Evolutionary conservation across 257 asterid genomes (phyloP).

Genomic region (Osmanthus fragrans): DNA sequence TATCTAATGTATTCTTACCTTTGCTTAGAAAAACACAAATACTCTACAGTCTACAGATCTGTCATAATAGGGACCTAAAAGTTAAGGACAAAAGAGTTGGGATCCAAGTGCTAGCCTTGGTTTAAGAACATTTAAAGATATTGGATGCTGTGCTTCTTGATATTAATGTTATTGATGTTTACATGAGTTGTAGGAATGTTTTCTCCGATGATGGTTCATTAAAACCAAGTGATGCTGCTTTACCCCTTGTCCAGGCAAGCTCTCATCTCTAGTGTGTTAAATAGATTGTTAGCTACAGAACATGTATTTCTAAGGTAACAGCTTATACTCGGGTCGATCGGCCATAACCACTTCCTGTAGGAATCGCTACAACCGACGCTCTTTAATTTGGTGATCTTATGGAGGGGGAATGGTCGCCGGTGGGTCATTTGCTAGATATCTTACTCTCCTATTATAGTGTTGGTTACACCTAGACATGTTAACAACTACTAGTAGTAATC

Average conservation of each 20-base stretch:
- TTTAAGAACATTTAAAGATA: background rate
- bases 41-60: background rate
- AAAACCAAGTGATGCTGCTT: slow-evolving; percentile 63
- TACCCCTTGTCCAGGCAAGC: slow-evolving; percentile 82
- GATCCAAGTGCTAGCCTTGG: background rate
- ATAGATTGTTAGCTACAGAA: background rate
- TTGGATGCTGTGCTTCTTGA: background rate
- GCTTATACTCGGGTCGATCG: no score
- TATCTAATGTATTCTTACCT: no score
- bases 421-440: no score
- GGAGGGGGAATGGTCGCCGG: no score
- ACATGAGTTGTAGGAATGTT: slow-evolving; percentile 60
- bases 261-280: slow-evolving; percentile 6
- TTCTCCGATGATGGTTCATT: slow-evolving; percentile 75
- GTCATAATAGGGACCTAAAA: background rate
- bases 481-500: background rate
- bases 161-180: slow-evolving; percentile 7
- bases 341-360: no score
- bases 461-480: background rate
- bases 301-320: background rate
- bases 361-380: no score
- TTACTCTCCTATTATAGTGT: background rate
- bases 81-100: background rate
- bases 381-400: no score
- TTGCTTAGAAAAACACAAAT: background rate